A percentile compares a stretch with the other conserved stretches of the same genome.
phyloP scores from a whole-genome alignment of 257 asterid genomes.

The Perilla frutescens region DNA sequence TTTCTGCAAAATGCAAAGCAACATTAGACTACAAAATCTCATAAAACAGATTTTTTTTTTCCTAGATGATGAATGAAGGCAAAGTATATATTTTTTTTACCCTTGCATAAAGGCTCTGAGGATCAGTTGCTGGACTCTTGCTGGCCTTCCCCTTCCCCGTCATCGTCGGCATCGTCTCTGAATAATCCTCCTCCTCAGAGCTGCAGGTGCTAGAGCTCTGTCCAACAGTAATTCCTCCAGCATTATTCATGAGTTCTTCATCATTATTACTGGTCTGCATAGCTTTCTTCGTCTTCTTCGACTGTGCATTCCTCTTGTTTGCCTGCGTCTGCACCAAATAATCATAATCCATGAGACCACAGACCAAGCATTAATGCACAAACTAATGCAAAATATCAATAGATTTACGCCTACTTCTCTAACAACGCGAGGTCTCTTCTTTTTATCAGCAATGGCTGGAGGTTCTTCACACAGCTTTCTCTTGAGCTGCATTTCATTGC shows the following conservation, averaged over 20 bases:
- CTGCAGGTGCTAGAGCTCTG: conserved; percentile 53
- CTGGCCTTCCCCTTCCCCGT: conserved; percentile 62
- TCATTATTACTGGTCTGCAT: conserved; percentile 27
- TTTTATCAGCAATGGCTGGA: conserved; percentile 46
- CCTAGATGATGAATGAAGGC: background rate
- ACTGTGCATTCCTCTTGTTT: conserved; percentile 35
- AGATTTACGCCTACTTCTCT: conserved; percentile 40
- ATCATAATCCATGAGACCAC: conserved; percentile 25
- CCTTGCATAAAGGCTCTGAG: conserved; percentile 95
- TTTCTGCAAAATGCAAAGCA: conserved; percentile 50
- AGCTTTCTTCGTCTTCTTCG: conserved; percentile 55
- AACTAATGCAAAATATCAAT: too few relatives aligned
- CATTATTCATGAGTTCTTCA: conserved; percentile 47
- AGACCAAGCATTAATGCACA: too few relatives aligned
- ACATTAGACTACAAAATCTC: background rate
- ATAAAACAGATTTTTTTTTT: too few relatives aligned
- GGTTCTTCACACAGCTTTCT: conserved; percentile 41
- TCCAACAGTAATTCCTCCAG: conserved; percentile 27
- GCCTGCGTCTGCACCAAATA: conserved; percentile 46
- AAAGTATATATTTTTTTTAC: conserved; percentile 37
- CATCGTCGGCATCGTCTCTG: conserved; percentile 27
- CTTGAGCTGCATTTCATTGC: conserved; percentile 46
- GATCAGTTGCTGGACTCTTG: conserved; percentile 83
- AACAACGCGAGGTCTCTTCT: conserved; percentile 54
- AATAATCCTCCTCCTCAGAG: conserved; percentile 53